These are phyloP conservation scores for Epichloe typhina DNA, from an alignment of 2,329 filamentous ascomycete genomes.

Conservation along the genomic window DNA sequence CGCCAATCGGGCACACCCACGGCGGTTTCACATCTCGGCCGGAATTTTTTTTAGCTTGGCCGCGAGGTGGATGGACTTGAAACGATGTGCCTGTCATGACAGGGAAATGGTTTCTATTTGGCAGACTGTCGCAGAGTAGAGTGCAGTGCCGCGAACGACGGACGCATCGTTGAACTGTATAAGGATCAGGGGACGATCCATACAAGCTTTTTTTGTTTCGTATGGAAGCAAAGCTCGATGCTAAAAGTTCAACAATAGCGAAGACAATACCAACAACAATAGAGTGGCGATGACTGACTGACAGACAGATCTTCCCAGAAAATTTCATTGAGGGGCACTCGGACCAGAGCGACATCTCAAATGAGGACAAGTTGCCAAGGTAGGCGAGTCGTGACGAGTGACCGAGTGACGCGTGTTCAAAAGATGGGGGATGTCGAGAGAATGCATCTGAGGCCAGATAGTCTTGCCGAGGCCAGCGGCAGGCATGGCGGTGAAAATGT, in stretches of 20 bases:
- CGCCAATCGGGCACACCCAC: neutral
- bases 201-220: no score
- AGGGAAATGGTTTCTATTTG: neutral
- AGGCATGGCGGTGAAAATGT: neutral
- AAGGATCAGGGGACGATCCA: neutral
- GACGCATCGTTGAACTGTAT: no score
- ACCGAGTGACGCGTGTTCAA: no score
- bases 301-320: neutral
- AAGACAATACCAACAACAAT: slow-evolving; percentile 5
- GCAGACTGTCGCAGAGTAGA: neutral
- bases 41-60: neutral
- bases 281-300: neutral
- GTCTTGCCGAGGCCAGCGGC: neutral
- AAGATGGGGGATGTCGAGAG: neutral
- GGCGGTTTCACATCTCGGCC: neutral
- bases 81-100: neutral
- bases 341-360: neutral
- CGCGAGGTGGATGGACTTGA: neutral
- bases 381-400: no score
- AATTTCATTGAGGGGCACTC: neutral
- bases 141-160: no score
- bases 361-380: neutral
- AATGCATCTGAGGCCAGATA: neutral
- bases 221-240: neutral
- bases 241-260: slow-evolving; percentile 1